phyloP scores from a whole-genome alignment of 2,329 filamentous ascomycete genomes.

The Metarhizium robertsii region DNA sequence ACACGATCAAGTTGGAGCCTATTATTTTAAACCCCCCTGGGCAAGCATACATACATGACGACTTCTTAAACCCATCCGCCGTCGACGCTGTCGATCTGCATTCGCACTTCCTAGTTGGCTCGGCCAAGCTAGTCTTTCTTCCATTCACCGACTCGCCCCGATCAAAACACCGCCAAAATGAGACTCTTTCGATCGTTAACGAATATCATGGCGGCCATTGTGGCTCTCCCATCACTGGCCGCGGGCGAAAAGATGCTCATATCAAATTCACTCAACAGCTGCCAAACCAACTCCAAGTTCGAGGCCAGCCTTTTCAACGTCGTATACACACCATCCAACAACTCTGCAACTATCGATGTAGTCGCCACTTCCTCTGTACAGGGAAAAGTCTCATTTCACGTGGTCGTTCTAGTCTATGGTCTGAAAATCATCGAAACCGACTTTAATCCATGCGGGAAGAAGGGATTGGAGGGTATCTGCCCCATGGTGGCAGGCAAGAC shows the following conservation, averaged over 20 bases:
- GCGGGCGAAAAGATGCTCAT: constrained; percentile 5
- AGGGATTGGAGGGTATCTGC: constrained; percentile 62
- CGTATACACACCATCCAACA: constrained; percentile 61
- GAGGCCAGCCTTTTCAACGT: constrained; percentile 78
- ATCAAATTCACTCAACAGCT: constrained; percentile 66
- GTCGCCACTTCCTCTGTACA: constrained; percentile 67
- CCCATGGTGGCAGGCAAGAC: constrained; percentile 82
- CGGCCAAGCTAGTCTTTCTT: background rate
- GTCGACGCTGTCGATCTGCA: background rate
- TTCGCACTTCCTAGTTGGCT: background rate
- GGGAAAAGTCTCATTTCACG: constrained; percentile 53
- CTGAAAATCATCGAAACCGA: constrained; percentile 54
- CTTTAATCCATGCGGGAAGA: constrained; percentile 62
- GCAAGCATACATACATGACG: background rate
- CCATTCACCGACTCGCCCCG: background rate
- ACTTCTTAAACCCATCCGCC: background rate
- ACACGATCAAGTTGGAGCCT: too few species aligned
- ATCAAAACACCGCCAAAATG: background rate
- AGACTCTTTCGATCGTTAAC: constrained; percentile 1
- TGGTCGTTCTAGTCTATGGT: constrained; percentile 39
- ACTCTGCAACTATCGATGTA: constrained; percentile 59
- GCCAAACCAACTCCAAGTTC: constrained; percentile 70
- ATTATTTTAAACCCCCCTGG: too few species aligned
- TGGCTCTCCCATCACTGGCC: constrained; percentile 4
- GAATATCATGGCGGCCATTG: constrained; percentile 2